phyloP scores from a whole-genome alignment of 163 green algal genomes.

The Chlamydomonas reinhardtii region DNA sequence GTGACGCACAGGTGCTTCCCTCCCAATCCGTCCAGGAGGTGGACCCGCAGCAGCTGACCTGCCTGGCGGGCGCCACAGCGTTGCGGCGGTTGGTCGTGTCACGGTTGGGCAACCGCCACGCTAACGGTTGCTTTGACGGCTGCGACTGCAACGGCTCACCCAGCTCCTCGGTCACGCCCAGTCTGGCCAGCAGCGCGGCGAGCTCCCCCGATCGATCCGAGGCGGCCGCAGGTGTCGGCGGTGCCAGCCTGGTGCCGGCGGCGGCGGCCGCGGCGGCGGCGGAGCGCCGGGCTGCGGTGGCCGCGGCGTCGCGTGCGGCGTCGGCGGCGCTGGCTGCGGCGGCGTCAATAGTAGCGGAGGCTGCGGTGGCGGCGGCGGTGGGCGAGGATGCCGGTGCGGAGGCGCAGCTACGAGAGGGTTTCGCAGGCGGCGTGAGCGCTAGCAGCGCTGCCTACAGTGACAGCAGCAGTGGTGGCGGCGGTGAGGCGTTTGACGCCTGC shows the following conservation, averaged over 20 bases:
- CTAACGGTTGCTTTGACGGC: constrained; percentile 31
- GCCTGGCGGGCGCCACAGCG: constrained; percentile 34
- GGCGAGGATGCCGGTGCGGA: neutral
- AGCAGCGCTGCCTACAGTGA: neutral
- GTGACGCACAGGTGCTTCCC: too few species aligned
- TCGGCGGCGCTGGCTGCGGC: neutral
- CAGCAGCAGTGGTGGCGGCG: neutral
- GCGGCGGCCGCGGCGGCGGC: neutral
- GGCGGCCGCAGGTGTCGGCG: too few species aligned
- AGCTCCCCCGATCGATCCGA: neutral
- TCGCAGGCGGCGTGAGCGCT: neutral
- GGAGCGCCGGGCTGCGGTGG: neutral
- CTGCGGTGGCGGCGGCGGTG: neutral
- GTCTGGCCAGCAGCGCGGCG: constrained; percentile 2
- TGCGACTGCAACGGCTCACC: constrained; percentile 40
- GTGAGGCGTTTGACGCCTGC: neutral
- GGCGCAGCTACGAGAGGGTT: neutral
- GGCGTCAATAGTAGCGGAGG: neutral
- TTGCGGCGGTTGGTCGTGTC: constrained; percentile 30
- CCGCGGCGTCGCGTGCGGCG: neutral
- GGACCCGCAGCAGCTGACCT: constrained; percentile 31
- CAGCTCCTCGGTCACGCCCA: neutral
- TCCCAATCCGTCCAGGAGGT: too few species aligned
- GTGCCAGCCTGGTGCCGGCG: too few species aligned
- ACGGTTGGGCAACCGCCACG: constrained; percentile 46